Conservation (phyloP, 2,329 filamentous ascomycete species). For the Xylaria digitata region DNA sequence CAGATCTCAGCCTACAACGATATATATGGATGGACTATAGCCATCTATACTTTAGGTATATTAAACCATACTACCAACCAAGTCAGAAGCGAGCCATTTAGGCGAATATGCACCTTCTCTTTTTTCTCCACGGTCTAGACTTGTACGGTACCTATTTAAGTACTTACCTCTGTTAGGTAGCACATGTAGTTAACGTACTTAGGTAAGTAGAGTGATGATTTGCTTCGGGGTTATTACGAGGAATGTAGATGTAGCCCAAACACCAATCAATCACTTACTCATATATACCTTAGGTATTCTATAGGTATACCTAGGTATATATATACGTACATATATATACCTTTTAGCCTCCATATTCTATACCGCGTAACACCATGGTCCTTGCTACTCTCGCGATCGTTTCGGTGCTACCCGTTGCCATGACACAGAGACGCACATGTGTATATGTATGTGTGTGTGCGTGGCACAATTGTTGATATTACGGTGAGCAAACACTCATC, state of each 20-base stretch:
- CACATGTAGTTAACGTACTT: no score
- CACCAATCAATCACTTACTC: not conserved
- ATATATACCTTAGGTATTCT: no score
- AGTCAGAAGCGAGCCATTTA: slow-evolving; percentile 10
- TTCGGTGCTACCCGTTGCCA: slow-evolving; percentile 1
- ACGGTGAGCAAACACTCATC: not conserved
- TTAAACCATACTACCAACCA: slow-evolving; percentile 28
- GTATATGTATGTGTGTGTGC: not conserved
- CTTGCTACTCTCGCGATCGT: not conserved
- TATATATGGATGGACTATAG: not conserved
- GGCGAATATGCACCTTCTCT: slow-evolving; percentile 18
- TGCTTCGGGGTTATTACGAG: not conserved
- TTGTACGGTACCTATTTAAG: not conserved
- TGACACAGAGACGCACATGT: slow-evolving; percentile 5
- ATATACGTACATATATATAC: no score
- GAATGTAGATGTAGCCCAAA: not conserved
- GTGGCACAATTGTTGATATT: not conserved
- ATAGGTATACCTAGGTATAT: not conserved
- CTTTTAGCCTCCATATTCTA: not conserved
- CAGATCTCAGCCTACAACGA: slow-evolving; percentile 20
- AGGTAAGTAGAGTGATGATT: not conserved
- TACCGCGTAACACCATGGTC: slow-evolving; percentile 2
- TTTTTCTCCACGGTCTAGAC: not conserved
- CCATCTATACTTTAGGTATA: slow-evolving; percentile 18
- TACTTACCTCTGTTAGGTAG: no score